These are phyloP conservation scores for Sarcodon sp. DNA, from an alignment of 768 basidiomycete species.

Conservation along the genomic window DNA sequence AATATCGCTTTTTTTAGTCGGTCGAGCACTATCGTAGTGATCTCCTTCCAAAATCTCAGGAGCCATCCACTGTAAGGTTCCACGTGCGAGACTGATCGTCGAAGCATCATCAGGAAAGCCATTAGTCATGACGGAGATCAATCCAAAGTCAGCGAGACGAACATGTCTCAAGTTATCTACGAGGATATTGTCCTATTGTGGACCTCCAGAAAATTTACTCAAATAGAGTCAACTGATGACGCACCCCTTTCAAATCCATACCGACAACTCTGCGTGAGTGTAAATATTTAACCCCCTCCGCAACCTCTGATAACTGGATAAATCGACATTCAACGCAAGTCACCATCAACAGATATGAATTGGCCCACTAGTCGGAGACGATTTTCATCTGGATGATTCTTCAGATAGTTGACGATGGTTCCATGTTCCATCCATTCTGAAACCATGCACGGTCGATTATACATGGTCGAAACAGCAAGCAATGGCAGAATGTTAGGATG, in stretches of 20 bases:
- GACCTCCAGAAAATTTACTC: not conserved
- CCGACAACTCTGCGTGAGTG: not conserved
- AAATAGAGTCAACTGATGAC: not conserved
- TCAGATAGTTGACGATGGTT: slow-evolving; percentile 1
- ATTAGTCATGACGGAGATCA: not conserved
- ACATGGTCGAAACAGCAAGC: not conserved
- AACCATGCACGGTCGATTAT: slow-evolving; percentile 3
- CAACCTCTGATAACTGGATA: not conserved
- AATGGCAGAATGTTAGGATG: slow-evolving; percentile 2
- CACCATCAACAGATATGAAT: not conserved
- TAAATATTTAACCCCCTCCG: not conserved
- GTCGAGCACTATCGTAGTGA: not conserved
- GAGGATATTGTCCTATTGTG: slow-evolving; percentile 1
- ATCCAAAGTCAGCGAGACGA: slow-evolving; percentile 2
- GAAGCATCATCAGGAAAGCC: not conserved
- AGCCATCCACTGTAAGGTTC: not conserved
- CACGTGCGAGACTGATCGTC: no score
- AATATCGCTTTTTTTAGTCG: not conserved
- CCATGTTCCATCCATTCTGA: slow-evolving; percentile 6
- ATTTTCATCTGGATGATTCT: not conserved
- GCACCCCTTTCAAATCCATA: slow-evolving; percentile 3
- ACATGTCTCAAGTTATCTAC: not conserved
- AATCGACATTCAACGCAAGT: not conserved
- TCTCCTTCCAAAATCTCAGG: slow-evolving; percentile 2
- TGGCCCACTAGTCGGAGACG: slow-evolving; percentile 2